These are phyloP conservation scores for Leptographium wingfieldii DNA, from an alignment of 2,329 filamentous ascomycete genomes.

Conservation along the genomic window DNA sequence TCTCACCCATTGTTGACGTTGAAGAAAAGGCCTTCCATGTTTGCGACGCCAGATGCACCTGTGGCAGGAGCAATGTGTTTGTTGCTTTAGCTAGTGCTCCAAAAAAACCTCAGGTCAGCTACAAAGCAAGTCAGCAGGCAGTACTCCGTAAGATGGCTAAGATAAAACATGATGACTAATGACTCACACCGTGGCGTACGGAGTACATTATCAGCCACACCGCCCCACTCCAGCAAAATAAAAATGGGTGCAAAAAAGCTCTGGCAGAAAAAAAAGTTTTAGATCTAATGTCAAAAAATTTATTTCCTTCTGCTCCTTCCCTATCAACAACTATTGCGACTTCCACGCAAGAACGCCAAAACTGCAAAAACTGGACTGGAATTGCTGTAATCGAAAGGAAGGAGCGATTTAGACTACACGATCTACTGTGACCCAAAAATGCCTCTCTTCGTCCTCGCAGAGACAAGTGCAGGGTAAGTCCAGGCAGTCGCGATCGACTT, in stretches of 20 bases:
- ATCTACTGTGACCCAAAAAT: slow-evolving; percentile 35
- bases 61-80: slow-evolving; percentile 5
- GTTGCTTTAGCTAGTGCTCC: slow-evolving; percentile 4
- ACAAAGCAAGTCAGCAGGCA: neutral
- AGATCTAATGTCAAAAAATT: slow-evolving; percentile 12
- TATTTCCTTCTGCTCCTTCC: slow-evolving; percentile 7
- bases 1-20: slow-evolving; percentile 84
- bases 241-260: slow-evolving; percentile 8
- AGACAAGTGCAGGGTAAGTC: slow-evolving; percentile 71
- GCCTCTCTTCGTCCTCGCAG: slow-evolving; percentile 85
- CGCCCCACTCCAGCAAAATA: neutral
- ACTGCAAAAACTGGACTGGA: neutral
- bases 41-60: slow-evolving; percentile 14
- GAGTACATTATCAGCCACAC: neutral
- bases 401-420: neutral
- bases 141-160: neutral
- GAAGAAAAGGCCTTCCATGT: slow-evolving; percentile 87
- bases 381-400: neutral
- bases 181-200: neutral
- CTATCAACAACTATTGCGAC: slow-evolving; percentile 8
- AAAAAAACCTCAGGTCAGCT: slow-evolving; percentile 1
- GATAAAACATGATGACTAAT: neutral
- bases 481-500: neutral
- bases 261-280: slow-evolving; percentile 15
- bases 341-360: neutral